Conservation (phyloP, 352 stramenopile species). For the Ochromonadaceae sp. region DNA sequence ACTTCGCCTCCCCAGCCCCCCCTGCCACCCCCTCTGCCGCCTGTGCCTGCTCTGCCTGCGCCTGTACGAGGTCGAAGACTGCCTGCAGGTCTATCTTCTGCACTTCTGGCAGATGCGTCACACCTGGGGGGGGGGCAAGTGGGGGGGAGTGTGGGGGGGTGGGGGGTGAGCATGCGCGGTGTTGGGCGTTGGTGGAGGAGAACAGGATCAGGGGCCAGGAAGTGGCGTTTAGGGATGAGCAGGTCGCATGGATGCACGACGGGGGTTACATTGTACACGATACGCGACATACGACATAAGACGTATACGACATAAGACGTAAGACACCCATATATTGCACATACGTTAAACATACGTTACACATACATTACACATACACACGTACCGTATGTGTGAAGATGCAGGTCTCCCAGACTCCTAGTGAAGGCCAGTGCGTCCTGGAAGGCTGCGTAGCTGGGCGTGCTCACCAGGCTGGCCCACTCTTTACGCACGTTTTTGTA, state of each 20-base stretch:
- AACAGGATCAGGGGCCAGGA: too few species aligned
- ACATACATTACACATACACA: conserved; percentile 30
- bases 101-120: conserved; percentile 20
- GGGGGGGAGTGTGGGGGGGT: too few species aligned
- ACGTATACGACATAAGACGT: too few species aligned
- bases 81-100: conserved; percentile 19
- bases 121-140: conserved; percentile 16
- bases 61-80: neutral
- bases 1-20: conserved; percentile 1
- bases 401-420: conserved; percentile 58
- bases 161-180: too few species aligned
- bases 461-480: conserved; percentile 60
- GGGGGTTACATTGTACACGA: too few species aligned
- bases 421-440: conserved; percentile 66
- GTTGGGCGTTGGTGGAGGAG: too few species aligned
- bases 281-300: too few species aligned
- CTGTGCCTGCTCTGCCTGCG: neutral
- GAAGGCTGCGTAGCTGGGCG: conserved; percentile 43
- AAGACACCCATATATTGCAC: conserved; percentile 21
- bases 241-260: too few species aligned
- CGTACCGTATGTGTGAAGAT: conserved; percentile 58
- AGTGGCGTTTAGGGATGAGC: too few species aligned
- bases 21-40: neutral
- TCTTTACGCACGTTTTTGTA: conserved; percentile 77
- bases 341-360: neutral